These are phyloP conservation scores for Botrytis sinoallii DNA, from an alignment of 2,329 filamentous ascomycete genomes.

Conservation along the genomic window DNA sequence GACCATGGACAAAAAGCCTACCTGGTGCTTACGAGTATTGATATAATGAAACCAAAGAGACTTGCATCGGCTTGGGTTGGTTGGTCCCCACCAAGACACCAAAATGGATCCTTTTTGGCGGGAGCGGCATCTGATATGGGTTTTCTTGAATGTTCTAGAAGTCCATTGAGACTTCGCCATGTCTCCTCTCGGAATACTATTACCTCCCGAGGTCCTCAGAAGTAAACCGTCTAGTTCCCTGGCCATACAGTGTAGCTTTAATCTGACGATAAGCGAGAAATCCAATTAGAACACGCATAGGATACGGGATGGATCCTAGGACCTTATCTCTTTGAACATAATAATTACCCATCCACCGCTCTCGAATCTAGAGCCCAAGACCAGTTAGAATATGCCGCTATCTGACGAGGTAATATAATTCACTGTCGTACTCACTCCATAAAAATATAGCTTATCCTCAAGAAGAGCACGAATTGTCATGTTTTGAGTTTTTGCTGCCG, in stretches of 20 bases:
- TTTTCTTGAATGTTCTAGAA: conserved; percentile 41
- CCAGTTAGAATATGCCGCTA: neutral
- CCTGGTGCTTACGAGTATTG: conserved; percentile 51
- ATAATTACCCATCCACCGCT: conserved; percentile 60
- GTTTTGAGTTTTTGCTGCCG: conserved; percentile 46
- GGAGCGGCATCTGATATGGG: neutral
- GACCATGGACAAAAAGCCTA: conserved; percentile 41
- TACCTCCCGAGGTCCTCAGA: conserved; percentile 45
- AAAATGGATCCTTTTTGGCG: conserved; percentile 45
- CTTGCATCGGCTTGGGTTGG: conserved; percentile 57
- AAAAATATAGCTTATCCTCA: conserved; percentile 61
- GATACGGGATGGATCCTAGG: conserved; percentile 50
- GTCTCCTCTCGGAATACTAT: conserved; percentile 46
- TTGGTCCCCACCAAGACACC: conserved; percentile 51
- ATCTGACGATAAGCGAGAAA: conserved; percentile 46
- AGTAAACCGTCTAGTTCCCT: conserved; percentile 53
- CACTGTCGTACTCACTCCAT: conserved; percentile 40
- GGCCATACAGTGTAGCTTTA: conserved; percentile 48
- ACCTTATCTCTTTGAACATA: conserved; percentile 53
- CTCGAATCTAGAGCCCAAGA: conserved; percentile 41
- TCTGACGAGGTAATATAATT: neutral
- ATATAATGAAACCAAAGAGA: conserved; percentile 56
- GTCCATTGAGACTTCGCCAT: conserved; percentile 50
- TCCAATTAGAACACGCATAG: conserved; percentile 50
- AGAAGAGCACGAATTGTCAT: conserved; percentile 52